Conservation (phyloP, 2,329 filamentous ascomycete genomes). For the Arthrobotrys musiformis region DNA sequence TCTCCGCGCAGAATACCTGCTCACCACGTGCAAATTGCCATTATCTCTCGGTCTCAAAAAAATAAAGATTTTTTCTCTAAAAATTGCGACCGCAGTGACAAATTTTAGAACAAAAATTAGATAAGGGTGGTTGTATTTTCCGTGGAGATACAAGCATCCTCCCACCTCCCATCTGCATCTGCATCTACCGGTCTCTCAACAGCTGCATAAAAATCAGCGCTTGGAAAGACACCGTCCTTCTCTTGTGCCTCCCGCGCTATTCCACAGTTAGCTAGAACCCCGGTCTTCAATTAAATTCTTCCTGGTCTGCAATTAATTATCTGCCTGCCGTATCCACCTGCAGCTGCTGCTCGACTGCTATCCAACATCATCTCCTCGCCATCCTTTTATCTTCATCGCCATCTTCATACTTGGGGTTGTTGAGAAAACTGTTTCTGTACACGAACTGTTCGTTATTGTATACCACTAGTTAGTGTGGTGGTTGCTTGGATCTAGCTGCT, state of each 20-base stretch:
- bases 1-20: neutral
- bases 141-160: neutral
- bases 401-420: slow-evolving; percentile 4
- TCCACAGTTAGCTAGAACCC: slow-evolving; percentile 21
- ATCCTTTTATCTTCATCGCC: neutral
- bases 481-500: neutral
- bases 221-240: slow-evolving; percentile 12
- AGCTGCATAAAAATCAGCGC: neutral
- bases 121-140: slow-evolving; percentile 4
- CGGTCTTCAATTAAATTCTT: slow-evolving; percentile 28
- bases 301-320: slow-evolving; percentile 26
- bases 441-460: neutral
- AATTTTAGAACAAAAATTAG: neutral
- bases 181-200: slow-evolving; percentile 6
- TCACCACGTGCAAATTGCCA: neutral
- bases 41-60: neutral
- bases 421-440: neutral
- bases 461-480: neutral
- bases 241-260: slow-evolving; percentile 24
- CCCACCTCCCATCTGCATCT: neutral
- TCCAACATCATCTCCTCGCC: neutral
- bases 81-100: neutral
- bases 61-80: neutral
- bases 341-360: neutral
- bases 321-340: slow-evolving; percentile 15